These are phyloP conservation scores for Hericium erinaceus DNA, from an alignment of 768 basidiomycete species.

Conservation along the genomic window DNA sequence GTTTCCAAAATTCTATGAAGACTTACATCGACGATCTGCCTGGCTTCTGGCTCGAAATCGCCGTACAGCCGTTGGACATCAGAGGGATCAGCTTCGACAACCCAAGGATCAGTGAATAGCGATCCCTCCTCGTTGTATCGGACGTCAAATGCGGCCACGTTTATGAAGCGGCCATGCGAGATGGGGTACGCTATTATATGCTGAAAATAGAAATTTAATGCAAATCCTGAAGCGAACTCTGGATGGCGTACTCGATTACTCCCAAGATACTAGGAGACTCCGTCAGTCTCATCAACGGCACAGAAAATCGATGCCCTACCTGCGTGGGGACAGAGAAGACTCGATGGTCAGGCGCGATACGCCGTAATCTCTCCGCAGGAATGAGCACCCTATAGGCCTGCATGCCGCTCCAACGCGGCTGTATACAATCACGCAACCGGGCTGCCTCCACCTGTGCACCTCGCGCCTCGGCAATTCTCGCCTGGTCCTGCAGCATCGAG, in stretches of 20 bases:
- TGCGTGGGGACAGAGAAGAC: conserved; percentile 37
- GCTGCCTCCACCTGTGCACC: conserved; percentile 27
- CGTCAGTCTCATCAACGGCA: neutral
- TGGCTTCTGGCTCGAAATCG: conserved; percentile 7
- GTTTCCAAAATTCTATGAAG: neutral
- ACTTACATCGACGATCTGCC: conserved; percentile 27
- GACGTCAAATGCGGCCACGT: conserved; percentile 19
- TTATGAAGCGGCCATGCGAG: conserved; percentile 46
- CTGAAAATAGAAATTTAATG: conserved; percentile 22
- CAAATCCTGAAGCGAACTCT: conserved; percentile 19
- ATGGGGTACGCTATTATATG: conserved; percentile 57
- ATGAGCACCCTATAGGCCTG: conserved; percentile 55
- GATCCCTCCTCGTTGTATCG: conserved; percentile 3
- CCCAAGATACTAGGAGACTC: conserved; percentile 43
- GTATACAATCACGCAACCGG: conserved; percentile 29
- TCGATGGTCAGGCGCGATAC: conserved; percentile 36
- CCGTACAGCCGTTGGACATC: neutral
- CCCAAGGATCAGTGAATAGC: conserved; percentile 1
- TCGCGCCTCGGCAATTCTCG: conserved; percentile 5
- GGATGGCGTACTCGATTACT: conserved; percentile 25
- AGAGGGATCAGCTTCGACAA: neutral
- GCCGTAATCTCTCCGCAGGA: conserved; percentile 36
- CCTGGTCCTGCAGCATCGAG: conserved; percentile 26
- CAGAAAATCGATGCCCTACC: conserved; percentile 24
- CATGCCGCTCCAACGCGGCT: conserved; percentile 51